Conservation (phyloP, 768 basidiomycete genomes). For the Pulveroboletus frians region DNA sequence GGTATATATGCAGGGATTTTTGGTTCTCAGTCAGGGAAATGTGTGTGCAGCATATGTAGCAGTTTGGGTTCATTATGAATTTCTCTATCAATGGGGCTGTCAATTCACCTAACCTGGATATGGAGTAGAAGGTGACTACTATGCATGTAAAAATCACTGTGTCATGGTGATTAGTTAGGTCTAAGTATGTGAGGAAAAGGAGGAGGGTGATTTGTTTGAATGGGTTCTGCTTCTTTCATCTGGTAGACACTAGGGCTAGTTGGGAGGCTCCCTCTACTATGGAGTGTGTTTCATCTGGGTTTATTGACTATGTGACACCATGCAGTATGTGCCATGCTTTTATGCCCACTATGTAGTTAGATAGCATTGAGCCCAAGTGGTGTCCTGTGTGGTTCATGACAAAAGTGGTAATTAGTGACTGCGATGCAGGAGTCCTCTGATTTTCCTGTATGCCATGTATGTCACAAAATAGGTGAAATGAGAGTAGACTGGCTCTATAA, state of each 20-base stretch:
- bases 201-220: no score
- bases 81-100: no score
- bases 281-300: neutral
- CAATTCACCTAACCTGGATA: no score
- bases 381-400: neutral
- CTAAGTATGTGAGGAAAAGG: no score
- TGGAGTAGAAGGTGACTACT: no score
- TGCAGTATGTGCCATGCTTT: conserved; percentile 1
- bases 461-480: neutral
- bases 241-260: neutral
- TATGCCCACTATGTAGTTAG: neutral
- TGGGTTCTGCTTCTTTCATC: no score
- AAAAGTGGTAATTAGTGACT: rapidly evolving
- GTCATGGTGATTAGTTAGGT: no score
- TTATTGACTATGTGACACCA: neutral
- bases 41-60: no score
- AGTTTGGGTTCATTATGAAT: no score
- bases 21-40: rapidly evolving
- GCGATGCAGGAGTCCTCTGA: neutral
- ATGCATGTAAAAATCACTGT: no score
- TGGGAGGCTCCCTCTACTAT: neutral
- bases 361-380: neutral
- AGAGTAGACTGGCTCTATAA: neutral
- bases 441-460: conserved; percentile 1
- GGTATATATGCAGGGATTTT: no score